phyloP scores from a whole-genome alignment of 2,329 filamentous ascomycete genomes.

The Talaromyces piceae region DNA sequence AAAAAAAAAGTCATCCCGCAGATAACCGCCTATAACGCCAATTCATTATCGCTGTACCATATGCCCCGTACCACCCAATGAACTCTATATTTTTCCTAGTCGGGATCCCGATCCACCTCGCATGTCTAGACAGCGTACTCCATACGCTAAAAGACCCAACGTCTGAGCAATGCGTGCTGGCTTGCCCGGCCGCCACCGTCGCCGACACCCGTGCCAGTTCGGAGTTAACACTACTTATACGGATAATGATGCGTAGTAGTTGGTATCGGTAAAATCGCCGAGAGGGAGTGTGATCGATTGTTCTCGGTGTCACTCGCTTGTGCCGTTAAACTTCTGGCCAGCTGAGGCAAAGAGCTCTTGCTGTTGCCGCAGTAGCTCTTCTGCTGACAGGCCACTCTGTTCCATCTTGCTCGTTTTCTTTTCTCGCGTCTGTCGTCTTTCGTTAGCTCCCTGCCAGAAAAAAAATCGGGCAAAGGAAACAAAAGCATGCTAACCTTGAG shows the following conservation, averaged over 20 bases:
- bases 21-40: not conserved
- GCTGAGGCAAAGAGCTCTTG: slow-evolving; percentile 85
- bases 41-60: not conserved
- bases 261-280: not conserved
- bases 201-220: not conserved
- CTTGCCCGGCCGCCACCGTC: not conserved
- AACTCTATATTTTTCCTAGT: not conserved
- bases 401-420: slow-evolving; percentile 98
- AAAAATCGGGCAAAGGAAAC: slow-evolving; percentile 3
- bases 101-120: not conserved
- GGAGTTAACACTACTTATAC: not conserved
- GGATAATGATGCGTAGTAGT: not conserved
- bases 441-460: not conserved
- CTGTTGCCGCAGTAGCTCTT: slow-evolving; percentile 81
- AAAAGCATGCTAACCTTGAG: slow-evolving; percentile 60
- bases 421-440: slow-evolving; percentile 64
- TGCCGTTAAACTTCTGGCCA: slow-evolving; percentile 59
- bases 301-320: slow-evolving; percentile 2
- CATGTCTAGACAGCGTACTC: not conserved
- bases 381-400: slow-evolving; percentile 82
- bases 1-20: not conserved
- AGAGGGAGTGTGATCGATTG: not conserved
- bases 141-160: not conserved
- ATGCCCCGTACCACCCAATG: not conserved
- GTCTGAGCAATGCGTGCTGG: not conserved